Conservation (phyloP, 164 flowering plant species). For the Vitis rupestris region DNA sequence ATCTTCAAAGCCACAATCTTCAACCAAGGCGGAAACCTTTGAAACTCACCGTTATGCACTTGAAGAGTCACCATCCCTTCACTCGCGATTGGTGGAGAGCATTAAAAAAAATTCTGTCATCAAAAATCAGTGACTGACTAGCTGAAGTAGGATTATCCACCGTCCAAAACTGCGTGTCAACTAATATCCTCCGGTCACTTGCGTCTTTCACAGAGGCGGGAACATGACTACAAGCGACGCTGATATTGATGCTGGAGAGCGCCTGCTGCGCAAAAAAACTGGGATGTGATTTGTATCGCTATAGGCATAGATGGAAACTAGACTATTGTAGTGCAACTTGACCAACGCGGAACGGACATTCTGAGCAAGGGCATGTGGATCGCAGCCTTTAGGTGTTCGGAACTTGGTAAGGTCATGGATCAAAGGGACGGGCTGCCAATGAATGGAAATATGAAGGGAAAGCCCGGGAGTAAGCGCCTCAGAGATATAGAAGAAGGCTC, state of each 20-base stretch:
- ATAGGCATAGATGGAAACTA: constrained; percentile 75
- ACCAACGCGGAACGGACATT: constrained; percentile 70
- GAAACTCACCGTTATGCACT: too few relatives aligned
- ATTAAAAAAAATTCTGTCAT: constrained; percentile 87
- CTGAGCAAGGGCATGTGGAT: constrained; percentile 81
- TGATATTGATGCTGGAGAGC: constrained; percentile 59
- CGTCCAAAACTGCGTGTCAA: constrained; percentile 91
- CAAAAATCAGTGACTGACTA: constrained; percentile 81
- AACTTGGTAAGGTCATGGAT: too few relatives aligned
- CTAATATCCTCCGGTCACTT: constrained; percentile 90
- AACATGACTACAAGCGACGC: constrained; percentile 83
- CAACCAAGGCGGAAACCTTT: too few relatives aligned
- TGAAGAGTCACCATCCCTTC: too few relatives aligned
- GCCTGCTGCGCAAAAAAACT: constrained; percentile 59
- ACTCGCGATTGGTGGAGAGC: constrained; percentile 55
- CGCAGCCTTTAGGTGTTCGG: constrained; percentile 46
- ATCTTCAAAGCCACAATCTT: too few relatives aligned
- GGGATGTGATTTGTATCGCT: constrained; percentile 75
- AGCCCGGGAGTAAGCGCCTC: too few relatives aligned
- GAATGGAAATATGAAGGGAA: too few relatives aligned
- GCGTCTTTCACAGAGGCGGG: constrained; percentile 97
- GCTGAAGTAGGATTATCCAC: constrained; percentile 96
- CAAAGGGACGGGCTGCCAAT: too few relatives aligned
- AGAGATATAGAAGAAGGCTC: too few relatives aligned
- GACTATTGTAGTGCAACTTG: constrained; percentile 68